Evolutionary conservation across 1,284 basidiomycete genomes (phyloP), one percentile per base, ranked within the genome.

Genomic region (Rhodotorula sp.): DNA sequence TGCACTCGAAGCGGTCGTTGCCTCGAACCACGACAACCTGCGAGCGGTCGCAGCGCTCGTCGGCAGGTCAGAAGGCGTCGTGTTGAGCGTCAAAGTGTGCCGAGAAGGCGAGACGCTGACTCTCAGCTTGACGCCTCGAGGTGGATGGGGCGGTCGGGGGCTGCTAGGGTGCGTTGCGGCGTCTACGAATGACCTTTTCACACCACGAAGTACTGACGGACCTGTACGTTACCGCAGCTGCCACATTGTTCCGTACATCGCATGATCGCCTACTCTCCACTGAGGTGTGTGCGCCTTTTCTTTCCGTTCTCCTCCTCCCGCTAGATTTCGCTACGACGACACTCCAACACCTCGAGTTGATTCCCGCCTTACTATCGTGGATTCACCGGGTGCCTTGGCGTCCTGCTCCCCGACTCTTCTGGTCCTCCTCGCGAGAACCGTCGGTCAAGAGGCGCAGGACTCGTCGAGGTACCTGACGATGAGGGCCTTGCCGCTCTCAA

Each of bases 91-190:
- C 44, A 74, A 73, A 3, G 77, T 88, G 20, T 78, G 82, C 22
- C 47, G 73, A 13, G 55, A 80, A 85, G 1, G 74, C 81, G 46
- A 82, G 85, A 29, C 77, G 76, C 62, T 84, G 11, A 78, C 79
- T 4, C 74, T 89, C 46, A 81, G 77, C 17, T 81, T 89, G 30
- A 85, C 82, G 15, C 88, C 88, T 6, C 79, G 84, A 64, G 82
- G 80, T n/a, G 86, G 84, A 10, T 89, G 88, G 88, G 87, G 87
- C 67, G 92, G 92, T 1, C 83, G 90, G 66, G 92, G 92, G 20
- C 83, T 90, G 78, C 82, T 94, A 36, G 92, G 92, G 90, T 71
- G 47, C 27, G 66, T 56, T 29, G 30, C 15, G 44, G 46, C 8
- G 22, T 36, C 46, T 4, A 8, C 24, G 19, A 39, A 22, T 11